Evolutionary conservation across 305 asterid genomes (phyloP), one percentile per base, ranked within the genome.

Genomic region (Rubia tinctorum): DNA sequence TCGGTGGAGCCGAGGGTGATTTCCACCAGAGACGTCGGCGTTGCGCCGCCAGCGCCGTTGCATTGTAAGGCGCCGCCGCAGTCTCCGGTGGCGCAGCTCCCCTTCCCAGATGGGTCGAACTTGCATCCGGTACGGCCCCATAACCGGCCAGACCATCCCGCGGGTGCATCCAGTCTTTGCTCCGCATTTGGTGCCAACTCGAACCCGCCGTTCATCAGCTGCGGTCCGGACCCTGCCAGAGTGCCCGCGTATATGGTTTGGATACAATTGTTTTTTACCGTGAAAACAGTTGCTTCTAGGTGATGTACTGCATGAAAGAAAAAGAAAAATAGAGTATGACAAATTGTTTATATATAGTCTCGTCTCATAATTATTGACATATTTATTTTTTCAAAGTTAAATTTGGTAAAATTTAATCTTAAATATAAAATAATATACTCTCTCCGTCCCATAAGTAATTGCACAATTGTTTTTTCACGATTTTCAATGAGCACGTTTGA

Each of bases 81-180:
- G 83, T 91, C 88, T 2, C 89, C 93, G 0, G 93, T 87, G 78
- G 70, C 34, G 80, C 97, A 91, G 58, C 71, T 75, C 55, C 93
- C 96, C 20, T 66, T 82, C 39, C 89, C 88, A 7, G 84, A 74
- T 40, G 14, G 64, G 79, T 87, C 88, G 65, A 89, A 88, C 12
- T 12, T 67, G 88, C 95, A 91, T 61, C 87, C 86, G 27, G 40
- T 86, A 4, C 95, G 77, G 0, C 84, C 81, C 97, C 95, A 89
- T 69, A 91, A 75, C 2, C 93, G 90, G 82, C 97, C 97, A 2
- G 91, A 86, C 97, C 93, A 91, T 23, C 86, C 91, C 0, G 77
- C 2, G 8, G 93, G 93, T 0, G 88, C 85, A 2, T 45, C 9
- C 39, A 91, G 44, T 13, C 20, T 9, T 45, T 69, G 34, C 4